A percentile compares a stretch with the other conserved stretches of the same genome.
phyloP scores from a whole-genome alignment of 2,329 filamentous ascomycete species.

The Clonostachys byssicola region DNA sequence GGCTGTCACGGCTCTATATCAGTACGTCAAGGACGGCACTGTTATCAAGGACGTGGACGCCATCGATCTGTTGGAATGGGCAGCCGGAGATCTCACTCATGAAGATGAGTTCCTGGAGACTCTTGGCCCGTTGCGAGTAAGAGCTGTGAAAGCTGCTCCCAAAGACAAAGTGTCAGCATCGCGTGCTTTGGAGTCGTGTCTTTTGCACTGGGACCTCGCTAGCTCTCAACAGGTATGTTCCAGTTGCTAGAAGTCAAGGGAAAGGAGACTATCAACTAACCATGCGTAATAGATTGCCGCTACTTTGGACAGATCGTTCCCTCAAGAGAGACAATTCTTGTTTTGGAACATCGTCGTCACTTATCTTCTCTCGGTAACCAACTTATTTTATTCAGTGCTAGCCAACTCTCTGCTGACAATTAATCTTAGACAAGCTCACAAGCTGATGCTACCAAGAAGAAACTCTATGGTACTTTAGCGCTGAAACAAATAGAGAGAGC shows the following conservation, averaged over 20 bases:
- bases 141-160: constrained; percentile 48
- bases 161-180: constrained; percentile 34
- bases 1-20: constrained; percentile 37
- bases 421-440: constrained; percentile 36
- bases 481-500: constrained; percentile 47
- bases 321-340: constrained; percentile 40
- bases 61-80: constrained; percentile 52
- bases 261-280: constrained; percentile 4
- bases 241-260: neutral
- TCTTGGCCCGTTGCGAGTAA: constrained; percentile 42
- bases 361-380: constrained; percentile 44
- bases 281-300: constrained; percentile 42
- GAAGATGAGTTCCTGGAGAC: constrained; percentile 38
- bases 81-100: constrained; percentile 29
- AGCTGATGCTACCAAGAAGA: constrained; percentile 41
- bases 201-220: constrained; percentile 49
- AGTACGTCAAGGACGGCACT: constrained; percentile 39
- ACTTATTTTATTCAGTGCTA: neutral
- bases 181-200: constrained; percentile 45
- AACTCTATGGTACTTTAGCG: constrained; percentile 46
- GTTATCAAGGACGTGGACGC: constrained; percentile 43
- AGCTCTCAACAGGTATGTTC: constrained; percentile 51
- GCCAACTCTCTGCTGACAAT: neutral
- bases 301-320: constrained; percentile 45
- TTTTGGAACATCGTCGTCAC: constrained; percentile 53